Conservation (phyloP, 1,139 yeast species). For the Keqinozyma sinolaborantium region DNA sequence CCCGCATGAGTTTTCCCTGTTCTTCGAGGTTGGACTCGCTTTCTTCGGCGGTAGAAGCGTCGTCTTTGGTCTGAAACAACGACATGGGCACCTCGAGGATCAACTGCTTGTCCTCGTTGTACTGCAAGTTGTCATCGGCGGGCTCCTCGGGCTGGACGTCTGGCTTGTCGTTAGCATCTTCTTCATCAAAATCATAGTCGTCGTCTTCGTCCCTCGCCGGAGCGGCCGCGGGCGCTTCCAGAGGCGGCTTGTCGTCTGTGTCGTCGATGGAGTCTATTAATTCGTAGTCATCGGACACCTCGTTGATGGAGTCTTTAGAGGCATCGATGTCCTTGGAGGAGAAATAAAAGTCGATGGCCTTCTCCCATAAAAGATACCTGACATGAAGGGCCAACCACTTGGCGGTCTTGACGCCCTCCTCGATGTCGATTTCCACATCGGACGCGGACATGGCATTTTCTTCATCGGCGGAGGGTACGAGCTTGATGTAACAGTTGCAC, state of each 20-base stretch:
- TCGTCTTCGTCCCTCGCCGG: constrained; percentile 40
- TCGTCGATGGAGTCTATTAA: constrained; percentile 31
- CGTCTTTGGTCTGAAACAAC: constrained; percentile 11
- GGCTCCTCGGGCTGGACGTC: constrained; percentile 8
- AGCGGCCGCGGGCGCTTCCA: constrained; percentile 25
- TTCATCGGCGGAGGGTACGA: constrained; percentile 14
- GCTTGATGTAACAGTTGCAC: constrained; percentile 44
- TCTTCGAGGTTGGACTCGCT: constrained; percentile 20
- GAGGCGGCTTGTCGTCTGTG: constrained; percentile 12
- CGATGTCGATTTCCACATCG: constrained; percentile 28
- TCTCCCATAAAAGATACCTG: constrained; percentile 70
- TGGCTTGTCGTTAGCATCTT: constrained; percentile 13
- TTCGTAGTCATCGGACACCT: constrained; percentile 35
- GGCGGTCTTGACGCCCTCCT: constrained; percentile 48
- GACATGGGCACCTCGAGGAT: constrained; percentile 29
- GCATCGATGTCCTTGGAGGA: constrained; percentile 25
- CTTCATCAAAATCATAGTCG: constrained; percentile 23
- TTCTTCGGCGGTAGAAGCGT: constrained; percentile 4
- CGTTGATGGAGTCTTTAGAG: constrained; percentile 24
- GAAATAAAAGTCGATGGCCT: constrained; percentile 59
- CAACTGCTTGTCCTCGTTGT: constrained; percentile 26
- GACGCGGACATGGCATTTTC: constrained; percentile 5
- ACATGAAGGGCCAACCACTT: constrained; percentile 59
- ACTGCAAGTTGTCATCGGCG: constrained; percentile 6
- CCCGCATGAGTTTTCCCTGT: constrained; percentile 36